phyloP scores from a whole-genome alignment of 441 rosid genomes.

The Biscutella laevigata region DNA sequence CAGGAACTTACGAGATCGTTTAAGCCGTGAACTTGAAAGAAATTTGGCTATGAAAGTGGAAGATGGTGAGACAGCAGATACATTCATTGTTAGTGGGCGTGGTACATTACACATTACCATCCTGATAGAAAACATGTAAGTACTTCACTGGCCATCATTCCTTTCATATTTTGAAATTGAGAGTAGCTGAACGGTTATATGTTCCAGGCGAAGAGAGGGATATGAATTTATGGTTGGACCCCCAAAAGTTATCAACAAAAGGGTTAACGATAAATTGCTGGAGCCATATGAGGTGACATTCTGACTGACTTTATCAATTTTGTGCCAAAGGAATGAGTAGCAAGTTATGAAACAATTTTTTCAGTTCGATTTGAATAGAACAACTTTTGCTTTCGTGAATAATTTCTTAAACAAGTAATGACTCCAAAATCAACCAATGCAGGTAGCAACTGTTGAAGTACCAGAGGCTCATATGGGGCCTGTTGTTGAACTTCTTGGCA shows the following conservation, averaged over 20 bases:
- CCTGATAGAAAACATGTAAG: slow-evolving; percentile 89
- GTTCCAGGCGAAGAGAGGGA: slow-evolving; percentile 94
- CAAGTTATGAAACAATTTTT: slow-evolving; percentile 5
- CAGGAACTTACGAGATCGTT: slow-evolving; percentile 90
- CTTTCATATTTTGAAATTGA: slow-evolving; percentile 14
- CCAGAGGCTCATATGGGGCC: slow-evolving; percentile 95
- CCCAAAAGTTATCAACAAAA: slow-evolving; percentile 90
- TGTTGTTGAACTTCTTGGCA: slow-evolving; percentile 97
- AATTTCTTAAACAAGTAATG: background rate
- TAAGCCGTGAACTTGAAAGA: slow-evolving; percentile 86
- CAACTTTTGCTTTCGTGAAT: background rate
- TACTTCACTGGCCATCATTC: slow-evolving; percentile 20
- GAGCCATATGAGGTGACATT: slow-evolving; percentile 84
- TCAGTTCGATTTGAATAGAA: background rate
- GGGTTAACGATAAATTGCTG: slow-evolving; percentile 57
- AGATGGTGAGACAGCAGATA: slow-evolving; percentile 97
- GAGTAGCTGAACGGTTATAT: slow-evolving; percentile 18
- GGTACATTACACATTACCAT: slow-evolving; percentile 96
- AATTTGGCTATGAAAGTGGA: slow-evolving; percentile 97
- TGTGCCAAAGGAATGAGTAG: background rate
- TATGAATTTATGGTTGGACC: slow-evolving; percentile 99
- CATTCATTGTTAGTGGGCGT: slow-evolving; percentile 88
- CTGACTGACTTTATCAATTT: slow-evolving; percentile 4
- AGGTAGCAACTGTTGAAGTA: slow-evolving; percentile 92
- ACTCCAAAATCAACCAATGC: slow-evolving; percentile 23